These are phyloP conservation scores for Thermothelomyces thermophilus DNA, from an alignment of 2,329 filamentous ascomycete species.

Conservation along the genomic window DNA sequence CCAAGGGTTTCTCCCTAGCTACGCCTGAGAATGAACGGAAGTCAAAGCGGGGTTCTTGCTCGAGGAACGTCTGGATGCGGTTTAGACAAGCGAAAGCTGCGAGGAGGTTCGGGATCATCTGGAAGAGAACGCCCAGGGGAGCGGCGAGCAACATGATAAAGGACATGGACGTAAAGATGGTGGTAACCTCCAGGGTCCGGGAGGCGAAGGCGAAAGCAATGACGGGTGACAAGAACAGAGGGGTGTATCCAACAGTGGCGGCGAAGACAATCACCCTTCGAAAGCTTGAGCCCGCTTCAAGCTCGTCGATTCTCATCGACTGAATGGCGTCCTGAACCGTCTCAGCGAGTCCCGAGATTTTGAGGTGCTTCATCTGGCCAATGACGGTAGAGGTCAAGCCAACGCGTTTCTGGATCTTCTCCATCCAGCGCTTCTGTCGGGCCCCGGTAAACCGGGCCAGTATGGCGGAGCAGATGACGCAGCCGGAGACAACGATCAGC, in stretches of 20 bases:
- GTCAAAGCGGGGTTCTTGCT: conserved; percentile 25
- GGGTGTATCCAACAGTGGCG: conserved; percentile 30
- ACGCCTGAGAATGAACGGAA: conserved; percentile 18
- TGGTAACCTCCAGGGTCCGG: conserved; percentile 18
- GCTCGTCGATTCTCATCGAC: conserved; percentile 26
- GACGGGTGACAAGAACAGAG: conserved; percentile 33
- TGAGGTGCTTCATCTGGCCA: conserved; percentile 40
- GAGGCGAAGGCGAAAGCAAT: conserved; percentile 25
- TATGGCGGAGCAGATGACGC: conserved; percentile 18
- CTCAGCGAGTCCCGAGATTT: conserved; percentile 34
- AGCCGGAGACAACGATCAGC: conserved; percentile 27
- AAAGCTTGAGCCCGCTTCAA: conserved; percentile 27
- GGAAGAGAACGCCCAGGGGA: conserved; percentile 19
- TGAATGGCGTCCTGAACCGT: conserved; percentile 26
- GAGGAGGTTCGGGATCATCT: conserved; percentile 17
- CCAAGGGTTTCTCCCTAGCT: background rate
- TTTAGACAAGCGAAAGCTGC: conserved; percentile 21
- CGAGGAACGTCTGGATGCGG: conserved; percentile 27
- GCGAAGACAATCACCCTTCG: conserved; percentile 24
- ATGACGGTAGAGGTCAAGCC: conserved; percentile 36
- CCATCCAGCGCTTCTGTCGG: conserved; percentile 35
- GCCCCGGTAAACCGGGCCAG: conserved; percentile 16
- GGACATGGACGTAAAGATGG: conserved; percentile 20
- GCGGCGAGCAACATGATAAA: conserved; percentile 20
- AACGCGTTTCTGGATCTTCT: conserved; percentile 38